Evolutionary conservation across 306 rosid species (phyloP), one percentile per base, ranked within the genome.

Genomic region (Cicer chorassanicum): DNA sequence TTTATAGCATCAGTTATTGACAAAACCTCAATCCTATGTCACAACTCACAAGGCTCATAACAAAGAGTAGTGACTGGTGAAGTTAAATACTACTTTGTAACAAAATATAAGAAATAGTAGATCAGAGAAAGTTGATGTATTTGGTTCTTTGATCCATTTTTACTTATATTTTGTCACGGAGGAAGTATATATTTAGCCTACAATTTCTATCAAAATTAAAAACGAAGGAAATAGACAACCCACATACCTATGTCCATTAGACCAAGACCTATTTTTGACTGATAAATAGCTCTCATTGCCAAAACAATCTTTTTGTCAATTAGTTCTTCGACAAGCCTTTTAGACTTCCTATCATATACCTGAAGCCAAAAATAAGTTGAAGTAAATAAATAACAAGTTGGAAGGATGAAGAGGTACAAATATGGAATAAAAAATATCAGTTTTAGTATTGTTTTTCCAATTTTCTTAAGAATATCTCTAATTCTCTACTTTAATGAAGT

Each of bases 241-340:
- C 34, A 44, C 68, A 48, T 83, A 93, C 98, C 98, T 87, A 82
- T 81, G 75, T 90, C 93, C 92, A 94, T 85, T 44, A 94, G 89
- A 66, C 97, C 90, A 75, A 90, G 92, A 75, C 98, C 97, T 15
- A 91, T 59, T 89, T 94, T 88, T 65, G 98, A 94, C 81, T 94
- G 98, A 86, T 94, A 94, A 73, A 94, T 88, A 65, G 98, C 98
- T 86, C 97, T 89, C 98, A 91, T 94, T 8, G 98, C 91, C 93
- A 94, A 86, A 67, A 85, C 89, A 81, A 94, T 91, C 83, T 88
- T 94, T 77, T 81, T 86, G 79, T 94, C 97, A 81, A 94, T 94
- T 84, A 86, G 50, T 83, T 94, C 98, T 85, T 94, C 96, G 55
- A 94, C 96, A 12, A 94, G 96, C 88, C 93, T 88, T 81, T 85